Evolutionary conservation across 768 basidiomycete species (phyloP), one percentile per base, ranked within the genome.

Genomic region (Cystobasidium tubakii): DNA sequence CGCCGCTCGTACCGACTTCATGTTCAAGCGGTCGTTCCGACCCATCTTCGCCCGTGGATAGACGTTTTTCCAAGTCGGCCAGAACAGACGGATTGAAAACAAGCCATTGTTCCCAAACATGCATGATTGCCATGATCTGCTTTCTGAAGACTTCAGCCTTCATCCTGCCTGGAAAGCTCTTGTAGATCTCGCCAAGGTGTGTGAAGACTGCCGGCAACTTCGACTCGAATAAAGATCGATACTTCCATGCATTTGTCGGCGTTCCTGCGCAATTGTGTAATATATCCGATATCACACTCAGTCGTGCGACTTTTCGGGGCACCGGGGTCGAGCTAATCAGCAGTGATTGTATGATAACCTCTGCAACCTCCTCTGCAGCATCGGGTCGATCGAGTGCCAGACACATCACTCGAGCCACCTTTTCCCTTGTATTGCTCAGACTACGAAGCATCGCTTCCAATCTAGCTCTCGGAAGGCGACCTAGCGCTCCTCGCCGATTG

Each of bases 81-180:
- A 98, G 84, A 71, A 92, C 84, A 67, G 81, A 82, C 29, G 89
- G 90, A 66, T 91, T 85, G 80, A 98, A 98, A 36, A 97, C 90
- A 73, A 98, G 94, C 93, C 94, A 95, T 80, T 96, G 89, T 79
- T 97, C 96, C 93, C 96, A 97, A 34, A 97, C 89, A 78, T 97
- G 94, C 4, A 98, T 85, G 21, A 98, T 87, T 9, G 88, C 83
- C 4, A 87, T 88, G 74, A 98, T 91, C 81, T 97, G 92, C 77
- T 89, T 89, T 83, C 90, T 94, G 85, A 98, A 99, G 0, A 89
- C 88, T 77, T 98, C 94, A 15, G 95, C 95, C 1, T 93, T 95
- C 80, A 99, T 93, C 63, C 92, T 85, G 1, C 95, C 95, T 1
- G 93, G 92, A 80, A 98, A 97, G 9, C 93, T 93, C 75, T 92